Percentiles rank a stretch among this genome's conserved stretches.
phyloP scores from a whole-genome alignment of 495 filamentous ascomycete genomes.

The Hamigera avellanea region DNA sequence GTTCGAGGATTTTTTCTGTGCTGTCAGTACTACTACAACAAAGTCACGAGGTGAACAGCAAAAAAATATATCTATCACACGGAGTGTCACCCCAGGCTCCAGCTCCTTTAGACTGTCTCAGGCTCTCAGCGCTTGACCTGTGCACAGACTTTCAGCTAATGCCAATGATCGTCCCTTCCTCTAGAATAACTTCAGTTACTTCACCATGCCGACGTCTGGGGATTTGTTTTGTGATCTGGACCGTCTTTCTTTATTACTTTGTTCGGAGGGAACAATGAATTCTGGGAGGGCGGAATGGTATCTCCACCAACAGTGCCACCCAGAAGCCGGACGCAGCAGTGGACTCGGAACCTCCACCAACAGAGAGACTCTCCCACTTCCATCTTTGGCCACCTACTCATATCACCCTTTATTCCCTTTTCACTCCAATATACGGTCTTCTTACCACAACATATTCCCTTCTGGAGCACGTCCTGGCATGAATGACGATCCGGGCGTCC shows the following conservation, averaged over 20 bases:
- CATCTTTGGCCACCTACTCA: background rate
- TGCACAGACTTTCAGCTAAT: too few relatives aligned
- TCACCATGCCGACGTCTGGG: too few relatives aligned
- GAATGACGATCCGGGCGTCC: constrained; percentile 27
- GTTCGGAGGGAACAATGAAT: background rate
- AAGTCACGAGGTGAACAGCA: background rate
- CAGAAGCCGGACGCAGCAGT: background rate
- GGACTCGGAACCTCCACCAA: constrained; percentile 6
- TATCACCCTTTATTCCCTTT: background rate
- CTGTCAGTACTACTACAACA: too few relatives aligned
- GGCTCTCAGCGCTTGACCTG: too few relatives aligned
- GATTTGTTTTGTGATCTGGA: too few relatives aligned
- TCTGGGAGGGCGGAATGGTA: background rate
- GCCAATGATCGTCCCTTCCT: too few relatives aligned
- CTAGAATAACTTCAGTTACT: too few relatives aligned
- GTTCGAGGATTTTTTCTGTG: constrained; percentile 3
- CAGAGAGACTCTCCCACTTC: constrained; percentile 1
- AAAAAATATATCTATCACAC: too few relatives aligned
- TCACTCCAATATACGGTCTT: background rate
- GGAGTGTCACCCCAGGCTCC: too few relatives aligned
- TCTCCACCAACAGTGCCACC: constrained; percentile 2
- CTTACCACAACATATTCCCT: background rate
- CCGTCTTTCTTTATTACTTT: too few relatives aligned
- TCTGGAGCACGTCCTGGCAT: constrained; percentile 10
- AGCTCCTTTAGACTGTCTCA: too few relatives aligned